Percentiles rank a stretch among this genome's conserved stretches.
Conservation (phyloP, 441 rosid genomes). For the Viola pubescens region DNA sequence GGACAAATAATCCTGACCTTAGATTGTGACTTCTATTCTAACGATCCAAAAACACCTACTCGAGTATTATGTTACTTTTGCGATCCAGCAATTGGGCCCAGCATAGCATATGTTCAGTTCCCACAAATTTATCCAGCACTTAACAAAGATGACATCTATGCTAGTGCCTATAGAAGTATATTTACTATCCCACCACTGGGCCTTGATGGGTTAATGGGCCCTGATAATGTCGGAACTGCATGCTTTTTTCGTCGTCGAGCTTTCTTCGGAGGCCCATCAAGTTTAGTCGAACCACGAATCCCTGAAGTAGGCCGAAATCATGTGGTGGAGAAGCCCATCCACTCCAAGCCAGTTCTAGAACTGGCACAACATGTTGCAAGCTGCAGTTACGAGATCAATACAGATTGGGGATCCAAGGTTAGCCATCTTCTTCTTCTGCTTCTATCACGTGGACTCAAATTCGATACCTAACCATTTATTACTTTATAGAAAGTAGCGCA, state of each 20-base stretch:
- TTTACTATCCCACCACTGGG: constrained; percentile 31
- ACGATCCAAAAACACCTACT: constrained; percentile 42
- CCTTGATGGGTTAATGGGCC: constrained; percentile 38
- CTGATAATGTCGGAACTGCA: constrained; percentile 39
- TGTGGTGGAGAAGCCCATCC: constrained; percentile 23
- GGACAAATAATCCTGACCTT: constrained; percentile 48
- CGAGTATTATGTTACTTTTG: constrained; percentile 41
- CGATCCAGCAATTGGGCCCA: constrained; percentile 27
- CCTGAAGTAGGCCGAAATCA: constrained; percentile 27
- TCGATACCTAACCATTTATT: no score
- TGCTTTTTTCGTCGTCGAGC: constrained; percentile 41
- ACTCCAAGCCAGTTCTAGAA: constrained; percentile 23
- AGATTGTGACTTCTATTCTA: constrained; percentile 75
- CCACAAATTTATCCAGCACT: constrained; percentile 52
- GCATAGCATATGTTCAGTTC: constrained; percentile 46
- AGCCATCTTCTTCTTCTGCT: background rate
- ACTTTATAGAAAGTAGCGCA: background rate
- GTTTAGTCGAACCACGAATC: constrained; percentile 17
- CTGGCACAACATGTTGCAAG: constrained; percentile 44
- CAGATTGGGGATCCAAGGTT: constrained; percentile 66
- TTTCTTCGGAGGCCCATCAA: constrained; percentile 39
- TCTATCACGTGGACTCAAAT: background rate
- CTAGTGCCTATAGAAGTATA: constrained; percentile 23
- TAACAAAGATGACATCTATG: constrained; percentile 45
- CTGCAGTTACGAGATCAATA: constrained; percentile 40